Evolutionary conservation across 345 rosid genomes (phyloP).

Genomic region (Aquilaria malaccensis): DNA sequence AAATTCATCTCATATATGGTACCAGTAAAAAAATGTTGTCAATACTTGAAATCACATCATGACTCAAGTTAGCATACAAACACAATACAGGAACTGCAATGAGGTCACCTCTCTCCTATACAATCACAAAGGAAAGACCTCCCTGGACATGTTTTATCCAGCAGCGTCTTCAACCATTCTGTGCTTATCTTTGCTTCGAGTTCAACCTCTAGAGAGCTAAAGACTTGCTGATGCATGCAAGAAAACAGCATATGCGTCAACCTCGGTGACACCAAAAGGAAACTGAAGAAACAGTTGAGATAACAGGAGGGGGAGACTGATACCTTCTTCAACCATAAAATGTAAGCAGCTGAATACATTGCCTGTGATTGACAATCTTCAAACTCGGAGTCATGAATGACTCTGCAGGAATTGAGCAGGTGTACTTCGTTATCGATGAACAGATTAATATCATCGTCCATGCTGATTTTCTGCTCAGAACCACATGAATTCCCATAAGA

Average conservation of each 20-base stretch:
- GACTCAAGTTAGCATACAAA: too few species aligned
- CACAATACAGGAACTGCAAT: too few species aligned
- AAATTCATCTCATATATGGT: too few species aligned
- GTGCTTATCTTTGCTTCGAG: slow-evolving; percentile 36
- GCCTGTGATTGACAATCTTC: slow-evolving; percentile 73
- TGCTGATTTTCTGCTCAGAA: slow-evolving; percentile 17
- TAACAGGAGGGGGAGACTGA: background rate
- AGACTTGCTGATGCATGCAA: slow-evolving; percentile 41
- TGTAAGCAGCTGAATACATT: slow-evolving; percentile 44
- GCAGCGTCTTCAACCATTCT: slow-evolving; percentile 24
- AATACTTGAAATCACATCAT: too few species aligned
- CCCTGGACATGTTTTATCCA: slow-evolving; percentile 30
- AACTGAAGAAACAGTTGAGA: background rate
- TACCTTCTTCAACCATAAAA: slow-evolving; percentile 77
- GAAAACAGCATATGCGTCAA: slow-evolving; percentile 7
- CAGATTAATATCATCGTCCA: slow-evolving; percentile 11
- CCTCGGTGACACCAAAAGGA: background rate
- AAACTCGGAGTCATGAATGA: slow-evolving; percentile 40
- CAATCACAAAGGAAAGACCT: slow-evolving; percentile 39
- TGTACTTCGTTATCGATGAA: slow-evolving; percentile 54
- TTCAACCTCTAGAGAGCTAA: slow-evolving; percentile 24
- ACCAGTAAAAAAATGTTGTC: too few species aligned
- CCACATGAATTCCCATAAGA: slow-evolving; percentile 9
- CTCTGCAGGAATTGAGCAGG: slow-evolving; percentile 44
- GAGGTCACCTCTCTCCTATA: background rate